phyloP scores from a whole-genome alignment of 805 yeast genomes.

The Lipomyces starkeyi region DNA sequence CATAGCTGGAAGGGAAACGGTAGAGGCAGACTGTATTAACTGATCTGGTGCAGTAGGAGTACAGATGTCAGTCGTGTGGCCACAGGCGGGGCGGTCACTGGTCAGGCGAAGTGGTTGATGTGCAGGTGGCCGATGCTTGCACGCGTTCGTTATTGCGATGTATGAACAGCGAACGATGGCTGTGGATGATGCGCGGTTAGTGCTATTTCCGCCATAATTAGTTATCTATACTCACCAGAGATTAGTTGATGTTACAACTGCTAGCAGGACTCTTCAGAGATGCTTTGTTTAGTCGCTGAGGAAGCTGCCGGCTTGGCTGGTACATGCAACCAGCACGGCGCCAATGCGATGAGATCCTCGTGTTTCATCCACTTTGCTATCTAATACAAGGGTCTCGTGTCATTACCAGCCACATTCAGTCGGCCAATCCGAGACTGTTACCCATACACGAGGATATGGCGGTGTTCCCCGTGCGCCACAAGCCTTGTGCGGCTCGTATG shows the following conservation, averaged over 20 bases:
- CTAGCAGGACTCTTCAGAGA: neutral
- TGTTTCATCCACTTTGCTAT: neutral
- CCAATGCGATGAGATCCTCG: neutral
- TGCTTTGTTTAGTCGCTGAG: neutral
- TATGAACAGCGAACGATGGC: neutral
- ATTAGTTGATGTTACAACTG: neutral
- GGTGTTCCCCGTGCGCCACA: neutral
- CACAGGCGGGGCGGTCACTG: neutral
- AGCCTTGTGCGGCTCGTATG: neutral
- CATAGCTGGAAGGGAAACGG: neutral
- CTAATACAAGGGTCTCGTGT: neutral
- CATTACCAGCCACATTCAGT: neutral
- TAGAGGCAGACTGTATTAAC: neutral
- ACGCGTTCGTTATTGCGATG: neutral
- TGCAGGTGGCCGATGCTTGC: conserved; percentile 1
- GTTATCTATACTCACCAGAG: neutral
- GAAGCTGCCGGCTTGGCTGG: neutral
- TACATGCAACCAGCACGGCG: neutral
- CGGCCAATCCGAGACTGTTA: neutral
- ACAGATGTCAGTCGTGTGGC: neutral
- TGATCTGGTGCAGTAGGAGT: neutral
- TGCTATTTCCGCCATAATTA: neutral
- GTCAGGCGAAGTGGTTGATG: neutral
- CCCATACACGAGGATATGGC: neutral
- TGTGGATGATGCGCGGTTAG: neutral